Conservation (phyloP, 139 green algal species). For the Chlamydomonas eustigma region DNA sequence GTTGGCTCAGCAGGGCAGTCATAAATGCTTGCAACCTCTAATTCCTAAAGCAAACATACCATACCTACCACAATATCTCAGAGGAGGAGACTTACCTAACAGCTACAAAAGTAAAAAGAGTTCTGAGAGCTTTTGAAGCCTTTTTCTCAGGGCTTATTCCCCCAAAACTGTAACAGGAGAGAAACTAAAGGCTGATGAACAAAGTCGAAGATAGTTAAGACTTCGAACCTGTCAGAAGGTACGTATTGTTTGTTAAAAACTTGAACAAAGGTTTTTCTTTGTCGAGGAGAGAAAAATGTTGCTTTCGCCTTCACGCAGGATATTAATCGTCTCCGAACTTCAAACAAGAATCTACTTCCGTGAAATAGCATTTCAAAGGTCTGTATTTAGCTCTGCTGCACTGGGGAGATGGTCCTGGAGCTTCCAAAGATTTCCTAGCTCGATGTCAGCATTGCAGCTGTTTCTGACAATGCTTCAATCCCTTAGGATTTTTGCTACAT, state of each 20-base stretch:
- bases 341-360: neutral
- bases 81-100: conserved; percentile 58
- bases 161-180: conserved; percentile 52
- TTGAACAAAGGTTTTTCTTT: too few species aligned
- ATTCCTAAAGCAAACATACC: too few species aligned
- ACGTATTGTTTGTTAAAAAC: conserved; percentile 18
- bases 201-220: neutral
- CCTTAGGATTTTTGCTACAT: neutral
- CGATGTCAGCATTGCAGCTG: neutral
- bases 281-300: too few species aligned
- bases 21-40: too few species aligned
- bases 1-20: neutral
- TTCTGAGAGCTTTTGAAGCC: conserved; percentile 50
- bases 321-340: too few species aligned
- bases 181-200: neutral
- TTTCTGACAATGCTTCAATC: neutral
- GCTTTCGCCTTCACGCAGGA: too few species aligned
- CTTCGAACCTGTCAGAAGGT: conserved; percentile 12
- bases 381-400: too few species aligned
- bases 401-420: too few species aligned
- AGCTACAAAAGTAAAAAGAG: conserved; percentile 74
- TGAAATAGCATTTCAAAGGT: neutral
- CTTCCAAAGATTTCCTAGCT: too few species aligned
- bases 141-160: conserved; percentile 66
- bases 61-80: too few species aligned